A percentile compares a stretch with the other conserved stretches of the same genome.
These are phyloP conservation scores for Diutina siamensis DNA, from an alignment of 1,139 yeast species.

Conservation along the genomic window DNA sequence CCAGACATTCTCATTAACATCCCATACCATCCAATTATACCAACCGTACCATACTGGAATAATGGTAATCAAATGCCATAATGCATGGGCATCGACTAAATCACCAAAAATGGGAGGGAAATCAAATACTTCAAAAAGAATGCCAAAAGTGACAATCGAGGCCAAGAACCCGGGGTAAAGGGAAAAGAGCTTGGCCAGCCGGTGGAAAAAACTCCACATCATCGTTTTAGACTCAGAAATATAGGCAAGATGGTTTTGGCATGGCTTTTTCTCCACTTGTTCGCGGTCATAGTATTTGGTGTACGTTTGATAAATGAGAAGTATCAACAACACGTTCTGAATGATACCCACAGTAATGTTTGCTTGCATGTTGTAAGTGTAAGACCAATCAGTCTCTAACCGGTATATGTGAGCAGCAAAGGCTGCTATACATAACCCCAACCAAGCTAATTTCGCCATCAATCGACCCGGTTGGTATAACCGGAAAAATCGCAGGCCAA, in stretches of 20 bases:
- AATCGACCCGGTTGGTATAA: conserved; percentile 32
- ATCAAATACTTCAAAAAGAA: conserved; percentile 82
- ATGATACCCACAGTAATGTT: conserved; percentile 67
- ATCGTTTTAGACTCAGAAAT: conserved; percentile 15
- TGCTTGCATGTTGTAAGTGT: conserved; percentile 89
- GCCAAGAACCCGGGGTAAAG: conserved; percentile 35
- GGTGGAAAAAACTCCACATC: conserved; percentile 23
- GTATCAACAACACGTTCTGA: conserved; percentile 44
- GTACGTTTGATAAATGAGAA: conserved; percentile 24
- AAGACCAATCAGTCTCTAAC: conserved; percentile 70
- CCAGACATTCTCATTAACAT: conserved; percentile 24
- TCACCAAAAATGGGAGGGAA: conserved; percentile 59
- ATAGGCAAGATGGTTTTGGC: conserved; percentile 17
- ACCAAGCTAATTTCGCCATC: conserved; percentile 20
- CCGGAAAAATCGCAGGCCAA: conserved; percentile 45
- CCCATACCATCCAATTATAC: conserved; percentile 41
- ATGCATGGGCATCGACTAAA: conserved; percentile 80
- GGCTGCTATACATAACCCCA: conserved; percentile 31
- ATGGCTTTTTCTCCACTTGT: background rate
- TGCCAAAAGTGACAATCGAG: conserved; percentile 50
- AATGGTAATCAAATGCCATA: conserved; percentile 82
- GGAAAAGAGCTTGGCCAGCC: conserved; percentile 29
- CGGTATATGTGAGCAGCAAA: conserved; percentile 58
- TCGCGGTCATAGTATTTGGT: conserved; percentile 16
- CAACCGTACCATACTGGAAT: conserved; percentile 37